Base-by-base conservation (phyloP, 2,329 filamentous ascomycete genomes). In the Emergomyces orientalis region DNA sequence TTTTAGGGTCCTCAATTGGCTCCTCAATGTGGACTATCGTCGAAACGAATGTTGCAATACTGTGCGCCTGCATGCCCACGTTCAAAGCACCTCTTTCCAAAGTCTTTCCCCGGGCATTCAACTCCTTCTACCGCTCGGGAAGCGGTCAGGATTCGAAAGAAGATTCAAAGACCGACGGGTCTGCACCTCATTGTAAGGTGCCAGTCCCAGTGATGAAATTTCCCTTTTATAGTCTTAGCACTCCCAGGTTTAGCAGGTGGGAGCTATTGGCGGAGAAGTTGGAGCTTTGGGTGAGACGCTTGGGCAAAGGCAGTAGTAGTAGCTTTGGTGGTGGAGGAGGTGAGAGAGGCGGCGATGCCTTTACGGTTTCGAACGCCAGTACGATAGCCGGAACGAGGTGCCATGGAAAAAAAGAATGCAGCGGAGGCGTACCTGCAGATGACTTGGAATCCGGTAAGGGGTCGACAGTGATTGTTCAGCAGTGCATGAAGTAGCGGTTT, bases 61-160 rank as follows among this genome's bases (percentile, higher is more conserved):
- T 75, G 39, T 76, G 74, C 62, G 72, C 74, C 27, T 75, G 73
- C 61, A 69, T 77, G 1, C 75, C 75, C 8, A 76, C 74, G 70
- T 66, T 71, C 30, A 69, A 71, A 32, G 65, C 67, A 4, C 66
- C 69, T 3, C 63, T 75, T 14, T 45, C 66, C 11, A 58, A 63
- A 19, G 4, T 72, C 5, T 63, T 72, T 19, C 68, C 68, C 1
- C 54, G 22, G 3, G n/a, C 67, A 1, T 70, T 69, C 59, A 25
- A 22, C 49, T 27, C 59, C 25, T 61, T 61, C 59, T 30, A 39
- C 11, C 30, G 37, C 19, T 4, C 27, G 7, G 25, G n/a, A 14
- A 56, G 34, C 17, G 41, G 14, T 13, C 22, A n/a, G 17, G 25
- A 32, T 1, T 6, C 14, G 22, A 30, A 47, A 22, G 5, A n/a